Conservation (phyloP, 208 protist genomes). For the Leishmania major region DNA sequence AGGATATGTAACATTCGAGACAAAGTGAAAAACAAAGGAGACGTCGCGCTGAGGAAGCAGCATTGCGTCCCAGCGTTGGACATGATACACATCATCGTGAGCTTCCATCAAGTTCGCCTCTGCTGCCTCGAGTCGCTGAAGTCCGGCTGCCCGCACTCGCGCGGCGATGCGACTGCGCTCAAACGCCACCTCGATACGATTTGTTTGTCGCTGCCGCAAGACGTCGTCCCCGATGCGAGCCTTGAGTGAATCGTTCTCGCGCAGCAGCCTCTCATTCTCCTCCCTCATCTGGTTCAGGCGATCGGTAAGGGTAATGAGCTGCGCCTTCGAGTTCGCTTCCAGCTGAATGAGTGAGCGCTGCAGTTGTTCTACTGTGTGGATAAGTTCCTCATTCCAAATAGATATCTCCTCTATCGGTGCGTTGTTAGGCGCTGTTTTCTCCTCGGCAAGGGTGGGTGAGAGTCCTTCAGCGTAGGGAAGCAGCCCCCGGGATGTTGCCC, state of each 20-base stretch:
- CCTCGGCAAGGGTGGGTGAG: background rate
- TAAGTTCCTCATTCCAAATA: slow-evolving; percentile 68
- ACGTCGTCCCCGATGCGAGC: slow-evolving; percentile 75
- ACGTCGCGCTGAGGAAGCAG: slow-evolving; percentile 73
- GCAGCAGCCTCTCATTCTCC: slow-evolving; percentile 36
- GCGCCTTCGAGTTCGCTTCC: slow-evolving; percentile 54
- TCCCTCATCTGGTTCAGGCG: slow-evolving; percentile 38
- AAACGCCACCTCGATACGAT: slow-evolving; percentile 74
- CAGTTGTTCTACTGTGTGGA: slow-evolving; percentile 60
- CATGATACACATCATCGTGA: slow-evolving; percentile 84
- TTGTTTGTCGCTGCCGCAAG: slow-evolving; percentile 68
- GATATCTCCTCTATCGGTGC: slow-evolving; percentile 42
- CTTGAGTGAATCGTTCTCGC: slow-evolving; percentile 77
- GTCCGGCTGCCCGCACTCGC: slow-evolving; percentile 59
- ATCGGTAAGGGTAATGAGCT: slow-evolving; percentile 52
- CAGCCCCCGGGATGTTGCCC: slow-evolving; percentile 5
- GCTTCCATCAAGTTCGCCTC: slow-evolving; percentile 80
- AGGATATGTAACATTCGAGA: slow-evolving; percentile 47
- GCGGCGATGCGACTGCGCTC: slow-evolving; percentile 54
- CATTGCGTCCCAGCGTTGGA: slow-evolving; percentile 71
- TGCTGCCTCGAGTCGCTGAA: slow-evolving; percentile 64
- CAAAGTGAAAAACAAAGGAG: slow-evolving; percentile 82
- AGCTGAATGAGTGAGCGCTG: slow-evolving; percentile 55
- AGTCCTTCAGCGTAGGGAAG: background rate
- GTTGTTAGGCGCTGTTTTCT: slow-evolving; percentile 17